Conservation (phyloP, 2,329 filamentous ascomycete species). For the Trichoderma gracile region DNA sequence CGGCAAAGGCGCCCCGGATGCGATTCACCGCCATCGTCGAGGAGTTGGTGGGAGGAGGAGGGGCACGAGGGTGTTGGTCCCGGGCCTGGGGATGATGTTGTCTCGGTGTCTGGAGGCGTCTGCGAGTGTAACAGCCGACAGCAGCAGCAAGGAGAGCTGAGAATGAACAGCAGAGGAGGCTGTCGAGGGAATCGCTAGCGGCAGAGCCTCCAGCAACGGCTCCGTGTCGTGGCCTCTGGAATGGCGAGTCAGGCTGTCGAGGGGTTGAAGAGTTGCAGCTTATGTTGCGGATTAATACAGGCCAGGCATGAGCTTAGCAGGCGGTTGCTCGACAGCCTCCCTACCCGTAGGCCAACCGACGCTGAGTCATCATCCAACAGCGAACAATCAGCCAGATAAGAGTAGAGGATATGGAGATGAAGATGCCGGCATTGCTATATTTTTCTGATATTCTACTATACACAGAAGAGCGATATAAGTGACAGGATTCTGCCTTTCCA, state of each 20-base stretch:
- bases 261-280: constrained; percentile 24
- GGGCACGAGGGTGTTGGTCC: constrained; percentile 31
- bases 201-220: constrained; percentile 10
- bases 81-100: background rate
- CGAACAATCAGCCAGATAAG: too few species aligned
- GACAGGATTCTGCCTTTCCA: too few species aligned
- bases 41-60: constrained; percentile 29
- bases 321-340: constrained; percentile 5
- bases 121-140: background rate
- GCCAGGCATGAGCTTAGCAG: constrained; percentile 3
- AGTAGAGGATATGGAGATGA: too few species aligned
- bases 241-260: constrained; percentile 5
- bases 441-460: too few species aligned
- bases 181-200: constrained; percentile 1
- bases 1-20: constrained; percentile 89
- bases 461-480: too few species aligned
- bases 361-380: background rate
- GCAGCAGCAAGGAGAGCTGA: background rate
- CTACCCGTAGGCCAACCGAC: background rate
- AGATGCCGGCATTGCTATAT: too few species aligned
- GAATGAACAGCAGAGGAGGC: background rate
- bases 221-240: constrained; percentile 14
- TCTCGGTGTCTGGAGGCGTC: background rate
- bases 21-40: constrained; percentile 87
- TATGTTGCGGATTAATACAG: constrained; percentile 1